These are phyloP conservation scores for Drosera capensis DNA, from an alignment of 148 eudicot species.

Conservation along the genomic window DNA sequence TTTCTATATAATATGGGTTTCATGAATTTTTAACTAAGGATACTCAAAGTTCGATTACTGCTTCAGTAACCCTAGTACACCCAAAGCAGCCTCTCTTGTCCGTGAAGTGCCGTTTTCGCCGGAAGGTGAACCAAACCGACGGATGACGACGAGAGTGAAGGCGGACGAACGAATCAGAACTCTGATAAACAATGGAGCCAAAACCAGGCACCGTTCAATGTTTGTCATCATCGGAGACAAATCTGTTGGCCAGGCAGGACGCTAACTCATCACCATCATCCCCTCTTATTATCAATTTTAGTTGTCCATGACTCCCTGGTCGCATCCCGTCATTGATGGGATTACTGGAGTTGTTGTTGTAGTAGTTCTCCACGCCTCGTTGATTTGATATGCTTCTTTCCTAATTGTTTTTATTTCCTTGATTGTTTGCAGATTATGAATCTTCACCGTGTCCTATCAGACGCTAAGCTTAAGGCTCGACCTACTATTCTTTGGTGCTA, in stretches of 20 bases:
- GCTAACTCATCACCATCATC: no score
- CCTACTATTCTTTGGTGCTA: slow-evolving; percentile 47
- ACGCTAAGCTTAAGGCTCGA: slow-evolving; percentile 25
- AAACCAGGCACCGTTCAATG: slow-evolving; percentile 35
- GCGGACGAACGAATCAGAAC: slow-evolving; percentile 43
- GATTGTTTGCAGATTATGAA: slow-evolving; percentile 30
- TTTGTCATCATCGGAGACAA: slow-evolving; percentile 48
- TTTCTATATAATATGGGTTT: no score
- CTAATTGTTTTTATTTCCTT: background rate
- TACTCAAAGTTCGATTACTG: no score
- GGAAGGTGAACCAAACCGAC: no score
- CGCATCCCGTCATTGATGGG: no score
- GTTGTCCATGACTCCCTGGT: no score
- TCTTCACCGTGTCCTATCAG: slow-evolving; percentile 30
- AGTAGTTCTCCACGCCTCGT: background rate
- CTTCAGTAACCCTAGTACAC: no score
- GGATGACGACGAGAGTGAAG: slow-evolving; percentile 48
- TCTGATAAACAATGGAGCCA: slow-evolving; percentile 42
- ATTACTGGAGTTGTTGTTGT: no score
- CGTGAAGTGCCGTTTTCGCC: no score
- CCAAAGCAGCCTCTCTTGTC: no score
- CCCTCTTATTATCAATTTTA: no score
- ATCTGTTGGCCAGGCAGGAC: slow-evolving; percentile 44
- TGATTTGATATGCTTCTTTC: background rate
- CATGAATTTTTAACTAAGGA: no score